These are phyloP conservation scores for Helicocarpus griseus DNA, from an alignment of 2,329 filamentous ascomycete species.

Conservation along the genomic window DNA sequence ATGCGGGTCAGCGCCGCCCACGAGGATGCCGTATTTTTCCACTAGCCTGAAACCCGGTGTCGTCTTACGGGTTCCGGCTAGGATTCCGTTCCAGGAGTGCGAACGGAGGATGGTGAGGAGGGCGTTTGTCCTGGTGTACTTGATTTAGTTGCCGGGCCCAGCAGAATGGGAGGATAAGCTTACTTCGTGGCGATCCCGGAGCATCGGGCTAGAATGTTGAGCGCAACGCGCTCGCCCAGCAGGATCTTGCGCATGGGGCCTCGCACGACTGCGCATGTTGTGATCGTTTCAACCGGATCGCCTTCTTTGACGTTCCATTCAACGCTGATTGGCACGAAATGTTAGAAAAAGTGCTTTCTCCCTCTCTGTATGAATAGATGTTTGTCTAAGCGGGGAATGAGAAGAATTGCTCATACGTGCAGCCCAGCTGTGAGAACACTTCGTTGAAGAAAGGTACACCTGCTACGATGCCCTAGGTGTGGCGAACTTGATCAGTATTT, in stretches of 20 bases:
- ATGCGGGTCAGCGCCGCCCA: conserved; percentile 86
- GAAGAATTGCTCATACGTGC: conserved; percentile 45
- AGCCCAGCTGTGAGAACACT: conserved; percentile 81
- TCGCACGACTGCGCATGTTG: conserved; percentile 67
- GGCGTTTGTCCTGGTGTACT: conserved; percentile 27
- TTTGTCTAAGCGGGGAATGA: neutral
- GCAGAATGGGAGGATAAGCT: neutral
- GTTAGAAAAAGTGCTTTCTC: neutral
- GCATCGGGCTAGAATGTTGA: conserved; percentile 84
- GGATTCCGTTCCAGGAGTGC: conserved; percentile 65
- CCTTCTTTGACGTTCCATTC: conserved; percentile 82
- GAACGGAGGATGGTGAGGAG: conserved; percentile 44
- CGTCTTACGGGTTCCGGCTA: conserved; percentile 95
- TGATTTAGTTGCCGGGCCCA: conserved; percentile 8
- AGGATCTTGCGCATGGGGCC: conserved; percentile 77
- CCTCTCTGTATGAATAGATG: neutral
- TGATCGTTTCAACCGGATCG: conserved; percentile 51
- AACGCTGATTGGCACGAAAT: conserved; percentile 41
- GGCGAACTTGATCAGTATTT: neutral
- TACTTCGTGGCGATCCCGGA: conserved; percentile 75
- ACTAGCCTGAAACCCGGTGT: conserved; percentile 91
- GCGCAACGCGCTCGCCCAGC: conserved; percentile 83
- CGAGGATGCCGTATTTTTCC: conserved; percentile 96
- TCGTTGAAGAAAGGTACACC: conserved; percentile 94
- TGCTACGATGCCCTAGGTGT: conserved; percentile 63